phyloP scores from a whole-genome alignment of 1,284 basidiomycete species.

The Thelephora terrestris region DNA sequence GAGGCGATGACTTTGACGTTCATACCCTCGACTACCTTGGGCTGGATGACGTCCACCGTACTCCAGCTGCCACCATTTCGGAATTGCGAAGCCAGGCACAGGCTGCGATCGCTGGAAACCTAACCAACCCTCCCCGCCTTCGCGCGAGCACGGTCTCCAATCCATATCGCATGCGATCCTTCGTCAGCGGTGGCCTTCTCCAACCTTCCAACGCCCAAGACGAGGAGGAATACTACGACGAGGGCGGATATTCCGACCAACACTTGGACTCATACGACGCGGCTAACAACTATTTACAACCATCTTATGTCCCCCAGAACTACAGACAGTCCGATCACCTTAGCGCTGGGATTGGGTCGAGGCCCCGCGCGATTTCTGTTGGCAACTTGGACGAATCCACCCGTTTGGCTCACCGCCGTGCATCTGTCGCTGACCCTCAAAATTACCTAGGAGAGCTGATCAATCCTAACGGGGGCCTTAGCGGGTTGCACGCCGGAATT shows the following conservation, averaged over 20 bases:
- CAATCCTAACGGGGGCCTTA: slow-evolving; percentile 10
- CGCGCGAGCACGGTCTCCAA: slow-evolving; percentile 89
- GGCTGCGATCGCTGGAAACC: slow-evolving; percentile 75
- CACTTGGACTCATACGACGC: slow-evolving; percentile 37
- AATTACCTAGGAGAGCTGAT: slow-evolving; percentile 40
- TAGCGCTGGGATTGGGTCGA: slow-evolving; percentile 32
- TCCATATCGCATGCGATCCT: slow-evolving; percentile 58
- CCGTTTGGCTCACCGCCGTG: slow-evolving; percentile 52
- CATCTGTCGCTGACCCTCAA: slow-evolving; percentile 46
- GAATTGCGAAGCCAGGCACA: slow-evolving; percentile 82
- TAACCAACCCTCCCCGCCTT: slow-evolving; percentile 65
- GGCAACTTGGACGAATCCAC: slow-evolving; percentile 75
- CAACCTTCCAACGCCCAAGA: slow-evolving; percentile 53
- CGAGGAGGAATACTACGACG: slow-evolving; percentile 62
- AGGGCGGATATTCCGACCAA: slow-evolving; percentile 43
- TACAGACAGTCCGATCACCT: slow-evolving; percentile 68
- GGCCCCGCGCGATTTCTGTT: slow-evolving; percentile 87
- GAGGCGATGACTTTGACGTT: slow-evolving; percentile 79
- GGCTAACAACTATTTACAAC: slow-evolving; percentile 40
- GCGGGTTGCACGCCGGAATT: slow-evolving; percentile 35
- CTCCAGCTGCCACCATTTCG: slow-evolving; percentile 71
- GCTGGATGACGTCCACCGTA: slow-evolving; percentile 64
- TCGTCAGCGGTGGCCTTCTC: slow-evolving; percentile 43
- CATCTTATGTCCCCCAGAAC: slow-evolving; percentile 56
- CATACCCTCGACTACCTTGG: slow-evolving; percentile 94